phyloP scores from a whole-genome alignment of 495 filamentous ascomycete species.

The Thermochaetoides thermophila region DNA sequence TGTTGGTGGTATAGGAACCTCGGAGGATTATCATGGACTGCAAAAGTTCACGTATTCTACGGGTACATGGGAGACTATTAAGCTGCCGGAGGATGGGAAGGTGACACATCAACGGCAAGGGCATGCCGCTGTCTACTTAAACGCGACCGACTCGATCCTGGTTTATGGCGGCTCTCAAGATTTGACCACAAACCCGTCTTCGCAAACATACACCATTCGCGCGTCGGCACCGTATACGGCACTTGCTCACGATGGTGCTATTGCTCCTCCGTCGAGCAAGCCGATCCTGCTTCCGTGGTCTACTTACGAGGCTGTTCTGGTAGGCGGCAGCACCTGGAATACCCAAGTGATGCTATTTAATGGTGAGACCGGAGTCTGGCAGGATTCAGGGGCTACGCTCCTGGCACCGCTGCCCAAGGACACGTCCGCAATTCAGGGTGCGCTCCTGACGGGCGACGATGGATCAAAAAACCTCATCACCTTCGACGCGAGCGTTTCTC shows the following conservation, averaged over 20 bases:
- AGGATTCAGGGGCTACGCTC: slow-evolving; percentile 44
- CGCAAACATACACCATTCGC: slow-evolving; percentile 62
- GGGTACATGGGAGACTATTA: slow-evolving; percentile 58
- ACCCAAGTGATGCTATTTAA: slow-evolving; percentile 51
- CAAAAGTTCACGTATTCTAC: slow-evolving; percentile 71
- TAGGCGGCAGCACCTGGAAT: slow-evolving; percentile 59
- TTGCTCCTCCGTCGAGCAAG: slow-evolving; percentile 44
- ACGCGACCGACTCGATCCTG: slow-evolving; percentile 53
- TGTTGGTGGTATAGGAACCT: slow-evolving; percentile 54
- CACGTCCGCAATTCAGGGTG: slow-evolving; percentile 35
- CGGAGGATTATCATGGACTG: slow-evolving; percentile 53
- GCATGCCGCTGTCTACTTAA: slow-evolving; percentile 67
- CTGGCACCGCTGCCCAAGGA: slow-evolving; percentile 40
- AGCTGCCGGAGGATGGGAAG: slow-evolving; percentile 26
- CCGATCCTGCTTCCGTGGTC: slow-evolving; percentile 73
- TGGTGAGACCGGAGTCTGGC: slow-evolving; percentile 37
- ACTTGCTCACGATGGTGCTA: slow-evolving; percentile 34
- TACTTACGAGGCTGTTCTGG: slow-evolving; percentile 49
- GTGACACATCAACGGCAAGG: slow-evolving; percentile 53
- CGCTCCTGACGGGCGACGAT: slow-evolving; percentile 54
- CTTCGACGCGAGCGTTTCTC: slow-evolving; percentile 61
- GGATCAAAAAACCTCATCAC: slow-evolving; percentile 70
- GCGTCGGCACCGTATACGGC: slow-evolving; percentile 46
- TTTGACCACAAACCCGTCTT: slow-evolving; percentile 37
- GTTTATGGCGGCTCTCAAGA: slow-evolving; percentile 66